Percentiles rank a stretch among this genome's conserved stretches.
phyloP scores from a whole-genome alignment of 1,139 yeast species.

The Geotrichum restrictum region DNA sequence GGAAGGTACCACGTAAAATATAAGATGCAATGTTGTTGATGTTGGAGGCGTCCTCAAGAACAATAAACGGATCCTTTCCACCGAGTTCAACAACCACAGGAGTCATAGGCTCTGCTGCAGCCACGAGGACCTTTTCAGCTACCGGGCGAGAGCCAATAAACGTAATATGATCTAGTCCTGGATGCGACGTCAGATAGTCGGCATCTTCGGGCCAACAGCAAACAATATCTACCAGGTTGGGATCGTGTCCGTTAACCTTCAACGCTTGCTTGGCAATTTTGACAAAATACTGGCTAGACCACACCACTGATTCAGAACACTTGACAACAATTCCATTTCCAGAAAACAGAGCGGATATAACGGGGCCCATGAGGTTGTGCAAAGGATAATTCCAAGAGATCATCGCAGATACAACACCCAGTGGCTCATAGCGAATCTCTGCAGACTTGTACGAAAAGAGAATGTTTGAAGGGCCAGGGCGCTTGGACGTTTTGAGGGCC shows the following conservation, averaged over 20 bases:
- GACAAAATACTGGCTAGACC: conserved; percentile 84
- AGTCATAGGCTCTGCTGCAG: conserved; percentile 77
- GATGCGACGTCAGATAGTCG: conserved; percentile 77
- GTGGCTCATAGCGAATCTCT: conserved; percentile 87
- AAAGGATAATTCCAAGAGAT: conserved; percentile 94
- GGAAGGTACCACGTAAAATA: conserved; percentile 90
- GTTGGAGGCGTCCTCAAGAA: conserved; percentile 50
- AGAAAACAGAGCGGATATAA: conserved; percentile 79
- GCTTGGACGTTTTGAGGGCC: conserved; percentile 62
- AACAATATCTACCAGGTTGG: conserved; percentile 77
- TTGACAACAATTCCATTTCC: conserved; percentile 90
- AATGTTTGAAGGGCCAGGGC: conserved; percentile 84
- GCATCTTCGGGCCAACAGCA: conserved; percentile 78
- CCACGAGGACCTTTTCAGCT: conserved; percentile 78
- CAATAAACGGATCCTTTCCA: conserved; percentile 88
- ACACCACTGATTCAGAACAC: conserved; percentile 91
- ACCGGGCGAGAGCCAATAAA: conserved; percentile 94
- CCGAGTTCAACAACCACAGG: conserved; percentile 95
- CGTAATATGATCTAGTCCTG: conserved; percentile 78
- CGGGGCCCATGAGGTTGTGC: conserved; percentile 88
- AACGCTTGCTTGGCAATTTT: conserved; percentile 67
- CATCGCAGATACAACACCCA: conserved; percentile 81
- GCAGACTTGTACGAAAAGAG: conserved; percentile 84
- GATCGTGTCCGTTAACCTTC: conserved; percentile 67
- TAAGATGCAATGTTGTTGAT: conserved; percentile 60